Evolutionary conservation across 1,284 basidiomycete genomes (phyloP), one percentile per base, ranked within the genome.

Genomic region (Singerocomus inundabilis): DNA sequence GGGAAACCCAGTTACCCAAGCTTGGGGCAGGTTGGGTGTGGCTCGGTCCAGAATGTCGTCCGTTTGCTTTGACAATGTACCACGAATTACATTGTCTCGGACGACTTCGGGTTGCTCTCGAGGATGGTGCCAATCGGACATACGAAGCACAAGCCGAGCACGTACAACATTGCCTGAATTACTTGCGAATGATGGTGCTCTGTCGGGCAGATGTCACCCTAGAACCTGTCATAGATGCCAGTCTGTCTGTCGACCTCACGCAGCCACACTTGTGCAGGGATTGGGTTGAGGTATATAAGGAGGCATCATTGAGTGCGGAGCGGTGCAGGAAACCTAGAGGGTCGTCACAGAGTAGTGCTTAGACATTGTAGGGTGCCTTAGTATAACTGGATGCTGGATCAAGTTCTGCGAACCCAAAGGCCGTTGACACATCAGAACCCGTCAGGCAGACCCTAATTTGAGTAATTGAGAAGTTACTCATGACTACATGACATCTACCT

Each of bases 261-360:
- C 52, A 61, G 58, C 72, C 71, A 15, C 77, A 77, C 54, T 58
- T 73, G 30, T 80, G 79, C 52, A 63, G 66, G 41, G 75, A 80
- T 57, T 80, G 77, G 79, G 61, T 61, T 32, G 62, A 67, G 44
- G 67, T 74, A n/a, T 78, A 75, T 53, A 49, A 62, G 10, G 62
- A 64, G 28, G 55, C 62, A 2, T 54, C 57, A 21, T 57, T 38
- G 33, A 66, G 56, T 26, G 48, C 42, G 9, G 10, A 42, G 25
- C 31, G 21, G 11, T 60, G 62, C 42, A 47, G 24, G 21, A 47
- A 49, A 25, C 41, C 6, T 24, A 36, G n/a, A 44, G 31, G 38
- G 34, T 45, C 54, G 29, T 33, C 16, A 12, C 12, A 2, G n/a
- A 16, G 41, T 13, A 31, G 9, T 10, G 7, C 6, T 21, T n/a